phyloP scores from a whole-genome alignment of 352 stramenopile species.

The Globisporangium cederbergense region DNA sequence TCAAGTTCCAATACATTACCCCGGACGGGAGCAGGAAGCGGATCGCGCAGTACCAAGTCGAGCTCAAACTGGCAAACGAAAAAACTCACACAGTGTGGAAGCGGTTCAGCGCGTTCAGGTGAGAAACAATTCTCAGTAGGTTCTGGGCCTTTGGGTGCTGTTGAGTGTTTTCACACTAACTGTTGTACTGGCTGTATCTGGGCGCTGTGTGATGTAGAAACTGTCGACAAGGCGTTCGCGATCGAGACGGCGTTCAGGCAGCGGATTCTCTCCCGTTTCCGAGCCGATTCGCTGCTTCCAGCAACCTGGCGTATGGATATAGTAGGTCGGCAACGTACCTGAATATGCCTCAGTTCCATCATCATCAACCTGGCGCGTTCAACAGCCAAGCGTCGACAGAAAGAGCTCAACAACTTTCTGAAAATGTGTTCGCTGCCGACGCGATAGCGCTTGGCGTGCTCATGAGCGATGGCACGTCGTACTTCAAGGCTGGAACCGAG shows the following conservation, averaged over 20 bases:
- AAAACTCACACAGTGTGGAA: neutral
- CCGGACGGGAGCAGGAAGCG: neutral
- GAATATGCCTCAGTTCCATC: too few species aligned
- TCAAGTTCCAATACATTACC: neutral
- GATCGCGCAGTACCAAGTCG: neutral
- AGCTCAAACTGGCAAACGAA: neutral
- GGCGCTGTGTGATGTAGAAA: neutral
- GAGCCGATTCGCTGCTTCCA: neutral
- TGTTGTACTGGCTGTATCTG: neutral
- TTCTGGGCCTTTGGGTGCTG: neutral
- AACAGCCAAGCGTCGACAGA: neutral
- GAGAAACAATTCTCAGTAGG: neutral
- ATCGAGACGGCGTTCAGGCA: neutral
- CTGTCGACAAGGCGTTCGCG: neutral
- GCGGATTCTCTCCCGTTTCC: neutral
- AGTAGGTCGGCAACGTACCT: too few species aligned
- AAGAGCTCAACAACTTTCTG: neutral
- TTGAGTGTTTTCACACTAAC: neutral
- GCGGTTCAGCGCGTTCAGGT: constrained; percentile 2
- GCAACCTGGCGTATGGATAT: too few species aligned
- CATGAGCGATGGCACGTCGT: neutral
- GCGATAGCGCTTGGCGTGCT: neutral
- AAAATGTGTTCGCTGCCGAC: neutral
- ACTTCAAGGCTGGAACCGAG: neutral
- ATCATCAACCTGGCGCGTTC: too few species aligned